These are phyloP conservation scores for Garcia nutans DNA, from an alignment of 345 rosid genomes.

Conservation along the genomic window DNA sequence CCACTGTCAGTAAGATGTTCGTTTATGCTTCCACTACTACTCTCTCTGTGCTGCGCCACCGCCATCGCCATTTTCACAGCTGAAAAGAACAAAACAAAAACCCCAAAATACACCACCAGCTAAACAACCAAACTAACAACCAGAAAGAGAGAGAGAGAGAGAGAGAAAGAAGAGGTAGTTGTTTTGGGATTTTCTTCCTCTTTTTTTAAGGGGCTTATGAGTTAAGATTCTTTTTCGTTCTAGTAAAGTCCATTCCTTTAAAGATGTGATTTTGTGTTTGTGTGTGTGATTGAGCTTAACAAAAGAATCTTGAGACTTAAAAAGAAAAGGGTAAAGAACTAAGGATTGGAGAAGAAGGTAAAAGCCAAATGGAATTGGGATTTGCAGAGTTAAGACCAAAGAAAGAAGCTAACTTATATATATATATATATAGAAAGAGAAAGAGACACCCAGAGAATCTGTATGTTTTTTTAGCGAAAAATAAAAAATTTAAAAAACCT, in stretches of 20 bases:
- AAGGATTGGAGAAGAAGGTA: not conserved
- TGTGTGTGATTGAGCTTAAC: not conserved
- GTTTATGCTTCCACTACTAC: conserved; percentile 77
- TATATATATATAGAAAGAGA: not conserved
- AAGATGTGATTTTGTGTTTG: not conserved
- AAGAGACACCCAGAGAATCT: not conserved
- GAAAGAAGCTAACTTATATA: not conserved
- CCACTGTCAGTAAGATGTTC: conserved; percentile 74
- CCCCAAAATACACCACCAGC: conserved; percentile 10
- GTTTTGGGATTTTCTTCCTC: conserved; percentile 17
- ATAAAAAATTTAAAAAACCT: not conserved
- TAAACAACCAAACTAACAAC: conserved; percentile 12
- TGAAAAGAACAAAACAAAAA: conserved; percentile 1
- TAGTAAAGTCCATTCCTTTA: conserved; percentile 45
- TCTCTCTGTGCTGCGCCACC: conserved; percentile 62
- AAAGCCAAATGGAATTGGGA: conserved; percentile 25
- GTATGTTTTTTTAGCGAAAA: not conserved
- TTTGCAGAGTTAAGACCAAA: conserved; percentile 2
- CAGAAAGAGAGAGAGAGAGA: not conserved
- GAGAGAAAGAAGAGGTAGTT: conserved; percentile 14
- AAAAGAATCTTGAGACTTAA: conserved; percentile 14
- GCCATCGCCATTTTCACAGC: conserved; percentile 66
- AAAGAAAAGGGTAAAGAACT: not conserved
- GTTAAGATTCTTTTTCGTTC: conserved; percentile 22
- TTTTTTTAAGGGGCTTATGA: conserved; percentile 14